These are phyloP conservation scores for Conoideocrella luteorostrata DNA, from an alignment of 2,329 filamentous ascomycete species.

Conservation along the genomic window DNA sequence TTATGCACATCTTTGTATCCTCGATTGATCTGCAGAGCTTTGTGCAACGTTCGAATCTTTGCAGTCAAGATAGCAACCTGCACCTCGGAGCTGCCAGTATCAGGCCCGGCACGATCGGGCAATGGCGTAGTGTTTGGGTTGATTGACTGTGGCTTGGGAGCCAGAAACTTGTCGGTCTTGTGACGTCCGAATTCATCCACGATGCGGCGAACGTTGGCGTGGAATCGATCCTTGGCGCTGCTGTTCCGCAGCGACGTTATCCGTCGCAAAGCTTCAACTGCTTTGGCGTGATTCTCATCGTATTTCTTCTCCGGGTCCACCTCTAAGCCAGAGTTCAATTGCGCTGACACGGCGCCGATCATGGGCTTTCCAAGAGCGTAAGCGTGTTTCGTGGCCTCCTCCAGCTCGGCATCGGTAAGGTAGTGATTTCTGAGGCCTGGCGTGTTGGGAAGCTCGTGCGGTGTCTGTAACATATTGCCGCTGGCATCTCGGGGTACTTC, in stretches of 20 bases:
- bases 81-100: slow-evolving; percentile 95
- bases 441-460: slow-evolving; percentile 39
- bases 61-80: slow-evolving; percentile 92
- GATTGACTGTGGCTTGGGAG: slow-evolving; percentile 50
- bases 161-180: slow-evolving; percentile 68
- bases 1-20: slow-evolving; percentile 88
- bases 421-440: slow-evolving; percentile 66
- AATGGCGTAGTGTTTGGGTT: slow-evolving; percentile 31
- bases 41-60: slow-evolving; percentile 79
- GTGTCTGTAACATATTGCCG: slow-evolving; percentile 33
- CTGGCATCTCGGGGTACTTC: slow-evolving; percentile 31
- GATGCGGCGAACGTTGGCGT: slow-evolving; percentile 78
- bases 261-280: slow-evolving; percentile 67
- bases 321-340: slow-evolving; percentile 35
- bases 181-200: slow-evolving; percentile 87
- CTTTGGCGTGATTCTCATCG: slow-evolving; percentile 55
- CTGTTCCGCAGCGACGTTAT: slow-evolving; percentile 74
- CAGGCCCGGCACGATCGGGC: slow-evolving; percentile 66
- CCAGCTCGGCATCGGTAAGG: slow-evolving; percentile 61
- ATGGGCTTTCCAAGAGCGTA: slow-evolving; percentile 59
- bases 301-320: slow-evolving; percentile 36
- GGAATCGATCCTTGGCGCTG: slow-evolving; percentile 69
- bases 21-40: slow-evolving; percentile 58
- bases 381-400: slow-evolving; percentile 60
- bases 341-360: slow-evolving; percentile 25